Conservation (phyloP, 345 rosid species). For the Capsella bursapastoris region DNA sequence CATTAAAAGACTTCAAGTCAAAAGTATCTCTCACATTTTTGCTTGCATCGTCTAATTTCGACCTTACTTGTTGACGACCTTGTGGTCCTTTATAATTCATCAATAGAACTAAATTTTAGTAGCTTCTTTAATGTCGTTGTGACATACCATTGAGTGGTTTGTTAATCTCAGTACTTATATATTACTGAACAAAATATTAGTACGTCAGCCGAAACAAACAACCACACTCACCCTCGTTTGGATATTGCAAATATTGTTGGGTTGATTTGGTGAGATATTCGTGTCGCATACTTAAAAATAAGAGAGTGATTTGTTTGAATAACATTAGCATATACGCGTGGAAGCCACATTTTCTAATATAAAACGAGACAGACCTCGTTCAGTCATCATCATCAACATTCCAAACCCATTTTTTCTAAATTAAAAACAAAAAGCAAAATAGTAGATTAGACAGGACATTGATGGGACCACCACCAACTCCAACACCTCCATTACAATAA, state of each 20-base stretch:
- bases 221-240: background rate
- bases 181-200: no score
- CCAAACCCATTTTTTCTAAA: background rate
- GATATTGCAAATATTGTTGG: background rate
- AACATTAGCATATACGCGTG: conserved; percentile 1
- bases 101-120: background rate
- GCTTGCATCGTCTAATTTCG: background rate
- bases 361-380: conserved; percentile 5
- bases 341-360: conserved; percentile 1
- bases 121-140: background rate
- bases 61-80: background rate
- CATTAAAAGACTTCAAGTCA: background rate
- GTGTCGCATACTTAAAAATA: background rate
- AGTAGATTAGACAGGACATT: conserved; percentile 33
- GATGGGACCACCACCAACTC: conserved; percentile 24
- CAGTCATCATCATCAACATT: conserved; percentile 24
- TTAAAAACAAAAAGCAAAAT: conserved; percentile 13
- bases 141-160: background rate
- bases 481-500: conserved; percentile 7
- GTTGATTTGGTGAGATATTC: background rate
- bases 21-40: background rate
- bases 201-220: background rate
- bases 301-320: background rate
- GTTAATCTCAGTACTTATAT: background rate
- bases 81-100: background rate